Conservation (phyloP, 352 stramenopile species). For the Pythium brassicae region DNA sequence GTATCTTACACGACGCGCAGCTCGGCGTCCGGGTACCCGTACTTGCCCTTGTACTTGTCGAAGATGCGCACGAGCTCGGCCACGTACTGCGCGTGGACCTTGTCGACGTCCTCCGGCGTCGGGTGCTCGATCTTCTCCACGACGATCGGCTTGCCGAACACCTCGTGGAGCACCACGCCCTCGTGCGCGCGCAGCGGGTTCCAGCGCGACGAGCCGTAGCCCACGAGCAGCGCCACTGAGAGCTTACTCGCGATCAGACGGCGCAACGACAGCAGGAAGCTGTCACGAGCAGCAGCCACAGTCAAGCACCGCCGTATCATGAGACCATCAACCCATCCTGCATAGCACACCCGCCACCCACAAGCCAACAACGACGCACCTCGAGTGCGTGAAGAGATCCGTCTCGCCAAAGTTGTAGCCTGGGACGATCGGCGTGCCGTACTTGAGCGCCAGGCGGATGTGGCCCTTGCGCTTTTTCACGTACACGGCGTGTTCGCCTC, state of each 20-base stretch:
- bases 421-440: slow-evolving; percentile 70
- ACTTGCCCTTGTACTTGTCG: slow-evolving; percentile 81
- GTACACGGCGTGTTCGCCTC: slow-evolving; percentile 71
- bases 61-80: slow-evolving; percentile 72
- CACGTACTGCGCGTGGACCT: slow-evolving; percentile 62
- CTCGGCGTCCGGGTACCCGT: slow-evolving; percentile 51
- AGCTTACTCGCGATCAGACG: slow-evolving; percentile 69
- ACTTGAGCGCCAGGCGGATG: slow-evolving; percentile 70
- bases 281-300: slow-evolving; percentile 11
- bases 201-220: slow-evolving; percentile 55
- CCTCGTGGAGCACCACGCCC: slow-evolving; percentile 54
- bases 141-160: slow-evolving; percentile 69
- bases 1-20: slow-evolving; percentile 65
- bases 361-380: slow-evolving; percentile 26
- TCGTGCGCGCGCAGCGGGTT: slow-evolving; percentile 54
- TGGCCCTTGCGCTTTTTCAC: slow-evolving; percentile 82
- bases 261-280: slow-evolving; percentile 61
- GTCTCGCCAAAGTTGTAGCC: slow-evolving; percentile 82
- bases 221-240: slow-evolving; percentile 52
- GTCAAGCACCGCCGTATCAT: no score
- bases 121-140: slow-evolving; percentile 59
- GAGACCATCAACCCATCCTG: no score
- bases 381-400: slow-evolving; percentile 78
- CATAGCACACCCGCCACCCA: no score
- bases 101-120: slow-evolving; percentile 58